Percentiles rank a stretch among this genome's conserved stretches.
These are phyloP conservation scores for Eucalyptus tenuipes DNA, from an alignment of 345 rosid genomes.

Conservation along the genomic window DNA sequence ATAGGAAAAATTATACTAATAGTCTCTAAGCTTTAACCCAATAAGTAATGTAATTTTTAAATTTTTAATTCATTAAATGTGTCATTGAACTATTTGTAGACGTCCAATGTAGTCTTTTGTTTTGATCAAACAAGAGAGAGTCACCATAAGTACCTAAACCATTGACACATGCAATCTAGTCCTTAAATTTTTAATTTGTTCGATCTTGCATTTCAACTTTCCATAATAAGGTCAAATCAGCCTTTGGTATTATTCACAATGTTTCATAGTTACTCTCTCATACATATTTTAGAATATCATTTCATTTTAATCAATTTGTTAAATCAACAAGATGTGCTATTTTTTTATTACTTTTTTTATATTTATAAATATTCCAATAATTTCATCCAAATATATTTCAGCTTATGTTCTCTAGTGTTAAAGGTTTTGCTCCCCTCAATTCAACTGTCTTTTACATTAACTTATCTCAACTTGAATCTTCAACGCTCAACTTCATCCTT, in stretches of 20 bases:
- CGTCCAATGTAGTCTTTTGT: neutral
- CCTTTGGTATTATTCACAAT: neutral
- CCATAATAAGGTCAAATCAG: neutral
- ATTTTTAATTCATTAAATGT: neutral
- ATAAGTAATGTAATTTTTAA: neutral
- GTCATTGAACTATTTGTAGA: neutral
- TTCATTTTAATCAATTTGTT: neutral
- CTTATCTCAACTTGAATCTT: too few species aligned
- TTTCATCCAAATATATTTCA: neutral
- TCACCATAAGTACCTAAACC: neutral
- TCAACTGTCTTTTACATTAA: too few species aligned
- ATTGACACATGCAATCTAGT: neutral
- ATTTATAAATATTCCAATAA: neutral
- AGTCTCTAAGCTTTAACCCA: neutral
- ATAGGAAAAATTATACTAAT: neutral
- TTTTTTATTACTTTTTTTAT: too few species aligned
- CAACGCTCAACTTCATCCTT: fast-evolving
- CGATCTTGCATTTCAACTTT: neutral
- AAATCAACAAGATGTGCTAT: neutral
- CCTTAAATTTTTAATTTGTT: neutral
- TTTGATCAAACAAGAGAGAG: neutral
- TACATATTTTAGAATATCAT: neutral
- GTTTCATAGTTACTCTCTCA: neutral
- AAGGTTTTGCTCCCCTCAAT: too few species aligned
- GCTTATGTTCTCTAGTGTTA: neutral